Evolutionary conservation across 2,329 filamentous ascomycete species (phyloP), one percentile per base, ranked within the genome.

Genomic region (Scleromitrula shiraiana): DNA sequence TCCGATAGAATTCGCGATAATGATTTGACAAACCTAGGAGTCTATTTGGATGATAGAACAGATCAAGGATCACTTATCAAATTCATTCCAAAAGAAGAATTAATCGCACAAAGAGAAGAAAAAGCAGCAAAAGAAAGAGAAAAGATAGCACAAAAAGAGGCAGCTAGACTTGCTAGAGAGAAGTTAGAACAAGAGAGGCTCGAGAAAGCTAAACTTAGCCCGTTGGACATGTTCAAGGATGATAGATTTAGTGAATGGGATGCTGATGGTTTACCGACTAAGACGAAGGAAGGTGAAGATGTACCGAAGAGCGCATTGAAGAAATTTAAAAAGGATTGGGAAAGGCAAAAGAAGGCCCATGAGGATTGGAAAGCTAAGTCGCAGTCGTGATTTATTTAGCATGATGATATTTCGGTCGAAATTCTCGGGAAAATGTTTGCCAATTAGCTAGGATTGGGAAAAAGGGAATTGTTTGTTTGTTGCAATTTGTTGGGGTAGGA

Each of bases 311-410:
- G 77, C 51, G 78, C 81, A 62, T 62, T 70, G 42, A 96, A 96
- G 75, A 90, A 88, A 71, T 66, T 95, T 58, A 82, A 75, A 68
- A 96, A 96, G 73, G 83, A 88, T 48, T 95, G 87, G 87, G 85
- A 94, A 59, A 82, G 75, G 64, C 91, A 96, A 71, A 93, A 89
- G 74, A 94, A 91, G 75, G 65, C 78, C 50, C 83, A 90, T 64
- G 83, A 90, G 54, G 79, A 82, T 53, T 85, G 56, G 56, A 61
- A 61, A 41, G 51, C 49, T 5, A 45, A 49, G 46, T 24, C 33
- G 26, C 32, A 45, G 33, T 33, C 24, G 24, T 45, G 46, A 48
- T 38, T 22, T 12, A 27, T 14, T 12, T n/a, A 14, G 12, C 15
- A 27, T n/a, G 30, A 12, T 37, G 8, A 10, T 2, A 19, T 37